Base-by-base conservation (phyloP, 2,329 filamentous ascomycete species). In the Parascedosporium putredinis region DNA sequence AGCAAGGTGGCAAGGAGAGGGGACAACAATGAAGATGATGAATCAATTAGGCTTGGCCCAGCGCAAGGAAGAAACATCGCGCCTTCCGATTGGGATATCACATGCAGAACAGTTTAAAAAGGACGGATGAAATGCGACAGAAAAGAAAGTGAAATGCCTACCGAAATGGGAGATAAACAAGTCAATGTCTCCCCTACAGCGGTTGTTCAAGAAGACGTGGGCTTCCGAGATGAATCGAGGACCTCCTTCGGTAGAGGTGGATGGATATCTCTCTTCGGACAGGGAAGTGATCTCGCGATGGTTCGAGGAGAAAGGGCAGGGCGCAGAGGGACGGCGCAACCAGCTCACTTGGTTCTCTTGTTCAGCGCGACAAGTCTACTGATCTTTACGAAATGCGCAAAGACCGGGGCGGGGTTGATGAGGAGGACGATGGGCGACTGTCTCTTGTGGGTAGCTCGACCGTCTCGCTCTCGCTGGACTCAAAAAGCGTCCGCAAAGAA, bases 111-210 rank as follows among this genome's bases (percentile, higher is more conserved):
- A n/a, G n/a, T n/a, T n/a, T n/a, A 36, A 45, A 50, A 10, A 45
- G 22, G 22, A 45, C 43, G 20, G 75, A 72, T n/a, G n/a, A n/a
- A n/a, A n/a, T n/a, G 53, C 53, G 20, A 53, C 10, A 33, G 3
- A 51, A 51, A 54, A 49, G 51, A 47, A 50, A 53, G 27, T 14
- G 34, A 64, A 48, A 22, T 47, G 49, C 75, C 68, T 81, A 83
- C 79, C 77, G 73, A 78, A 67, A 78, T 70, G 79, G 86, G 88
- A 95, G 89, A 95, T 86, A 74, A 88, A 95, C 89, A 95, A 95
- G 67, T 84, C 70, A 95, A 95, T 95, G 89, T 89, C 85, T 95
- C 89, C 86, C 88, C 88, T 73, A 72, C 68, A 69, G 64, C 14
- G 24, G 47, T 22, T 42, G 47, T 43, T 25, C 47, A 49, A 43